Percentiles rank a stretch among this genome's conserved stretches.
Conservation (phyloP, 2,329 filamentous ascomycete genomes). For the Sarocladium kiliense region DNA sequence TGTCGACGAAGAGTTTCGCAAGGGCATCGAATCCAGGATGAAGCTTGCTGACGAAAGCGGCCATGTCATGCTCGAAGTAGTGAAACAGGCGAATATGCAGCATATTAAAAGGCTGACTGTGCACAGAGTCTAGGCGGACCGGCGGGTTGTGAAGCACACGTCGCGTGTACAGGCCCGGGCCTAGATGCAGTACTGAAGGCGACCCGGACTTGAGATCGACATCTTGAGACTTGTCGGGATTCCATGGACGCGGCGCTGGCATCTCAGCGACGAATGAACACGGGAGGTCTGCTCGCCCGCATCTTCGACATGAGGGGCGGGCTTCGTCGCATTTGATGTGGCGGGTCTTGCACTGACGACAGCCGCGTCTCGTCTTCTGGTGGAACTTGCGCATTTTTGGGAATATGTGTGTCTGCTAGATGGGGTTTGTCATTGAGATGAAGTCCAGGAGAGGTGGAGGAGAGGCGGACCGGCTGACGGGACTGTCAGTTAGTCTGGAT, state of each 20-base stretch:
- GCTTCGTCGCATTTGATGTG: slow-evolving; percentile 23
- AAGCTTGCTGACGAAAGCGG: not conserved
- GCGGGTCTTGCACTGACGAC: slow-evolving; percentile 16
- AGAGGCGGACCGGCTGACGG: no score
- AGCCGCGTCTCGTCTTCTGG: slow-evolving; percentile 10
- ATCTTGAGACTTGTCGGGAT: not conserved
- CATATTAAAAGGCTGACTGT: not conserved
- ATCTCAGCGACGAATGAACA: not conserved
- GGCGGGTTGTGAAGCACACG: not conserved
- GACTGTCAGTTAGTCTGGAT: no score
- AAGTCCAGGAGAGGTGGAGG: no score
- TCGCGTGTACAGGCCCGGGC: not conserved
- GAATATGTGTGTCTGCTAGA: no score
- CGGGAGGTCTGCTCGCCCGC: slow-evolving; percentile 11
- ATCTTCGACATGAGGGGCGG: slow-evolving; percentile 20
- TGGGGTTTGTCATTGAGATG: no score
- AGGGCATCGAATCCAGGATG: not conserved
- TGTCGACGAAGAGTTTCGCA: not conserved
- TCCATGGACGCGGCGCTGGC: slow-evolving; percentile 2
- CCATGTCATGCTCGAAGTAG: slow-evolving; percentile 5
- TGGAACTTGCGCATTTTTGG: slow-evolving; percentile 7
- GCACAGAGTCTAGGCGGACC: not conserved
- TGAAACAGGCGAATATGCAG: not conserved
- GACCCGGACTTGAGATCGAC: not conserved
- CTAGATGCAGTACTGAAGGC: not conserved